Evolutionary conservation across 2,329 filamentous ascomycete genomes (phyloP), one percentile per base, ranked within the genome.

Genomic region (Colletotrichum cuscutae): DNA sequence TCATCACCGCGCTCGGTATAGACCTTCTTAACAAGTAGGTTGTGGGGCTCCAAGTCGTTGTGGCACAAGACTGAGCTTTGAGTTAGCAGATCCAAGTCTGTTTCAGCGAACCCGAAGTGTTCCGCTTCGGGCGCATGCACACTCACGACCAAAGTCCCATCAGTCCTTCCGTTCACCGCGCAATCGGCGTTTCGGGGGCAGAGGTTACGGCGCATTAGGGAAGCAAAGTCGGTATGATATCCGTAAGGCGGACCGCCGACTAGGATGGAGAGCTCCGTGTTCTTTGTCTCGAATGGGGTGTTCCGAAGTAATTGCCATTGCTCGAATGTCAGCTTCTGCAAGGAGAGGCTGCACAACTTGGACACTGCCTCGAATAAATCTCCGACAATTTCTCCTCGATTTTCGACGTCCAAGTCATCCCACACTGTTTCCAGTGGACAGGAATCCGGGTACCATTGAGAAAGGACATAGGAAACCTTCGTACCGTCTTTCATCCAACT

Each of bases 1-100:
- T 19, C 2, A 1, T 28, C 9, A 19, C 19, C 4, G n/a, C 19
- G 22, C 2, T 35, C 26, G 3, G 28, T 72, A 4, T 4, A 9
- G n/a, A 19, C 26, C 13, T 22, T 9, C 5, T 59, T 37, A 15
- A 72, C 37, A 1, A 65, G 54, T 8, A 73, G 56, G 7, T 73
- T 70, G 6, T 26, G 46, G 24, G 71, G 66, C 5, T 73, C 66
- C 13, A 73, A n/a, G 32, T 71, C 37, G 46, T 73, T 70, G 37
- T 73, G 71, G 5, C 71, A 71, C 12, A 73, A 12, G 2, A n/a
- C 60, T 8, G 52, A 30, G 30, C 13, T 32, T 0, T 65, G 5
- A 5, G 15, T n/a, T 1, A 73, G 54, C 11, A 61, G 5, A 1
- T 42, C 35, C 9, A 73, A 60, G 35, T 73, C 26, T 1, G 68